These are phyloP conservation scores for Zymoseptoria crescenta DNA, from an alignment of 2,329 filamentous ascomycete genomes.

Conservation along the genomic window DNA sequence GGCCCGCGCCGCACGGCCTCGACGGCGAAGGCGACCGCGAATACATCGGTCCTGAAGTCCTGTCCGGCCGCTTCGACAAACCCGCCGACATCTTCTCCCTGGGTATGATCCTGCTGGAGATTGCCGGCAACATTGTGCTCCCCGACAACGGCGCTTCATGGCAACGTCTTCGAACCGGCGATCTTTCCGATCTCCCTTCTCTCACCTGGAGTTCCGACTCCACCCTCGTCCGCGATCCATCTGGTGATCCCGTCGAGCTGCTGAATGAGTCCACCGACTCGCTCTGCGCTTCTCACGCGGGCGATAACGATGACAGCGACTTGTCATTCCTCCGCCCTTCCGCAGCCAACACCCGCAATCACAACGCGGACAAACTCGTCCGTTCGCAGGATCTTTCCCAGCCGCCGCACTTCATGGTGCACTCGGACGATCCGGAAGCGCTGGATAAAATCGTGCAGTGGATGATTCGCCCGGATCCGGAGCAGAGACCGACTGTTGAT, in stretches of 20 bases:
- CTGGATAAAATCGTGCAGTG: constrained; percentile 76
- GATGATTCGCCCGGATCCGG: constrained; percentile 76
- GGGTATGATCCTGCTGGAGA: constrained; percentile 89
- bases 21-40: constrained; percentile 92
- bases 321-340: constrained; percentile 27
- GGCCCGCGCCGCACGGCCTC: constrained; percentile 67
- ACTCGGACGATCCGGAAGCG: constrained; percentile 62
- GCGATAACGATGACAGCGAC: constrained; percentile 31
- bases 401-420: constrained; percentile 84
- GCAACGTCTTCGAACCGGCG: constrained; percentile 81
- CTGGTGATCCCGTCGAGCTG: constrained; percentile 51
- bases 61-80: constrained; percentile 79
- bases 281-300: constrained; percentile 21
- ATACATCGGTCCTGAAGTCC: constrained; percentile 90
- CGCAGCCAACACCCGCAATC: constrained; percentile 5
- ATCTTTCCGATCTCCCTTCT: constrained; percentile 80
- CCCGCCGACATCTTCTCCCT: constrained; percentile 90
- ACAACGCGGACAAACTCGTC: constrained; percentile 10
- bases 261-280: constrained; percentile 26
- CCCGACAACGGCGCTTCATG: constrained; percentile 89
- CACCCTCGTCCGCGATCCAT: constrained; percentile 64
- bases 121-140: constrained; percentile 85
- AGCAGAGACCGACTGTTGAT: constrained; percentile 63
- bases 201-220: constrained; percentile 72
- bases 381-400: constrained; percentile 50